phyloP scores from a whole-genome alignment of 73 alveolate species.

The Halteria grandinella region DNA sequence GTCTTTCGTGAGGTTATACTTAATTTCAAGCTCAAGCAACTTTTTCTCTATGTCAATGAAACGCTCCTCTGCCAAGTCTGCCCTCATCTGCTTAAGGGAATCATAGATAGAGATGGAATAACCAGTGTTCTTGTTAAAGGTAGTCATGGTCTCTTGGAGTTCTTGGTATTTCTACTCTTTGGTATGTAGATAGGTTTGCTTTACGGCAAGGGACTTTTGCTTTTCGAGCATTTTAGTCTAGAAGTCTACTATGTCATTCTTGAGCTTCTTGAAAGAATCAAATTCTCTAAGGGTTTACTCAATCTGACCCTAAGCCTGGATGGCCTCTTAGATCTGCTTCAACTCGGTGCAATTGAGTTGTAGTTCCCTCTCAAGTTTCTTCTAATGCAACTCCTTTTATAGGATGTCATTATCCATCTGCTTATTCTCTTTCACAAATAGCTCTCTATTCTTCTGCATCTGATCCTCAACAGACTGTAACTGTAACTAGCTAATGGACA shows the following conservation, averaged over 20 bases:
- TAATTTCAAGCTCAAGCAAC: conserved; percentile 36
- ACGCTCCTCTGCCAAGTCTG: conserved; percentile 9
- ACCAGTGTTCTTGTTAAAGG: conserved; percentile 6
- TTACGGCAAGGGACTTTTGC: no score
- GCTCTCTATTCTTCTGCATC: no score
- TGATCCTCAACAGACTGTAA: no score
- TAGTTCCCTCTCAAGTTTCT: neutral
- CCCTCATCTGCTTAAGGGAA: conserved; percentile 16
- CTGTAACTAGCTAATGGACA: no score
- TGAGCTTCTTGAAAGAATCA: conserved; percentile 14
- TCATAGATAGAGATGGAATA: conserved; percentile 1
- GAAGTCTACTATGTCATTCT: conserved; percentile 6
- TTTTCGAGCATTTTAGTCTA: conserved; percentile 1
- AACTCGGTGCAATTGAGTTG: conserved; percentile 3
- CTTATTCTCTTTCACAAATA: no score
- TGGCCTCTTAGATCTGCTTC: neutral
- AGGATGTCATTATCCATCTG: no score
- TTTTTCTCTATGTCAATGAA: conserved; percentile 41
- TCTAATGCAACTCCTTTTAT: neutral
- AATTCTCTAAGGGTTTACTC: conserved; percentile 2
- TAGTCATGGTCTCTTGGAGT: neutral
- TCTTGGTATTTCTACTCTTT: neutral
- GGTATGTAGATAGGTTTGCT: neutral
- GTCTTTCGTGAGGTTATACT: conserved; percentile 41
- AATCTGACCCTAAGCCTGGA: neutral